Evolutionary conservation across 768 basidiomycete genomes (phyloP), one percentile per base, ranked within the genome.

Genomic region (Amanita pseudoporphyria): DNA sequence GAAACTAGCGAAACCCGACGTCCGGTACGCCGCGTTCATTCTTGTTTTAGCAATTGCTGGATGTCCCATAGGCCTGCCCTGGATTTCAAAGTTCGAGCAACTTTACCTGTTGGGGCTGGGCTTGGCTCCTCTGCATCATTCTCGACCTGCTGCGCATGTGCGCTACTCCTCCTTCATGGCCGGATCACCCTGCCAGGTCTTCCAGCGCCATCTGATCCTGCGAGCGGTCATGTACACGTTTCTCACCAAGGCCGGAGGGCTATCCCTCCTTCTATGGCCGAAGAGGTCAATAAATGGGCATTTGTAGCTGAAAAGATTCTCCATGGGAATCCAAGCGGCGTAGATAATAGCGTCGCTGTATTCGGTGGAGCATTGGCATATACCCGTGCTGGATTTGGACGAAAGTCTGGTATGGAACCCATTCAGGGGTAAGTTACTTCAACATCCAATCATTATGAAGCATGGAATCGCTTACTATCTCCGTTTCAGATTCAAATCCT

Each of bases 111-210:
- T 51, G 87, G 90, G 6, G 96, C 96, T 13, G 96, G 96, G 40
- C 82, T 98, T 43, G 96, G 96, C 19, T 98, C 95, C 10, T 96
- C 93, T 18, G 96, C 96, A 6, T 91, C 96, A 19, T 97, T 85
- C 70, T 97, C 94, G 3, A 80, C 83, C 16, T 96, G 94, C 62
- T 70, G 85, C 39, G 82, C 92, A 9, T 82, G 88, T 1, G 71
- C 88, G 5, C 71, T 95, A 38, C 77, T 97, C 32, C 73, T 94
- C 42, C 73, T 86, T 12, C 80, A 88, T 62, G 70, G 73, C 41
- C 84, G 82, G 54, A 80, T 96, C 59, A 66, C 56, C 37, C 61
- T 78, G 7, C 80, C 79, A n/a, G 59, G 70, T n/a, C 64, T 67
- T 33, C 79, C 79, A 18, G 66, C 66, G 22, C 71, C 71, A 19